Percentiles rank a stretch among this genome's conserved stretches.
phyloP scores from a whole-genome alignment of 2,329 filamentous ascomycete species.

The Ceratocystis variospora region DNA sequence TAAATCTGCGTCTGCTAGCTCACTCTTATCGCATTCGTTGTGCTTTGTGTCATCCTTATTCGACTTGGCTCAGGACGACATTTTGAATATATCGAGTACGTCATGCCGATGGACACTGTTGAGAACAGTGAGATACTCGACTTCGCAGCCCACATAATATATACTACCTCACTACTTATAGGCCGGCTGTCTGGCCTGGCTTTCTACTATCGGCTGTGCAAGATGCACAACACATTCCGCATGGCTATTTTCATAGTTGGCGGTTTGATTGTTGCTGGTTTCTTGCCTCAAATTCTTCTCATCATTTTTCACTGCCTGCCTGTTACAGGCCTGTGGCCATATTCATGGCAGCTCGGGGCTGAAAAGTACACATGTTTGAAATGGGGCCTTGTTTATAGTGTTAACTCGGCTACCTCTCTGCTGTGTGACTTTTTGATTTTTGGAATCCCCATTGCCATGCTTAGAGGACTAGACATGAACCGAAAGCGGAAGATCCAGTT shows the following conservation, averaged over 20 bases:
- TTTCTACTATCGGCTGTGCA: slow-evolving; percentile 36
- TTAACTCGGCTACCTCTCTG: slow-evolving; percentile 37
- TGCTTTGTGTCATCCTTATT: slow-evolving; percentile 33
- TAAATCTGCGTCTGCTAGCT: slow-evolving; percentile 21
- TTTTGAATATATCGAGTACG: slow-evolving; percentile 34
- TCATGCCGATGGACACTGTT: slow-evolving; percentile 31
- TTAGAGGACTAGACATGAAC: slow-evolving; percentile 33
- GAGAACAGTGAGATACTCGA: slow-evolving; percentile 35
- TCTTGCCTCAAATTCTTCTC: slow-evolving; percentile 35
- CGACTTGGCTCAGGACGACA: slow-evolving; percentile 35
- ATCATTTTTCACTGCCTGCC: slow-evolving; percentile 39
- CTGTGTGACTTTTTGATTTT: slow-evolving; percentile 39
- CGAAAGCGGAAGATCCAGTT: slow-evolving; percentile 34
- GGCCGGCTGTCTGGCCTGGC: slow-evolving; percentile 40
- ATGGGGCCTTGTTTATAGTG: slow-evolving; percentile 39
- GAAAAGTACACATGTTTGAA: slow-evolving; percentile 32
- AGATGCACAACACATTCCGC: slow-evolving; percentile 27
- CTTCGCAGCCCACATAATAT: slow-evolving; percentile 38
- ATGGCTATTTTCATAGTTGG: slow-evolving; percentile 28
- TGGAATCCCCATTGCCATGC: slow-evolving; percentile 35
- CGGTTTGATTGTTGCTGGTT: slow-evolving; percentile 30
- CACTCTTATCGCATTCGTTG: slow-evolving; percentile 32
- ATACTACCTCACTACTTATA: slow-evolving; percentile 36
- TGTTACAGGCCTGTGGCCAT: slow-evolving; percentile 39
- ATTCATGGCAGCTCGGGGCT: slow-evolving; percentile 31